These are phyloP conservation scores for Physcomitrium patens DNA, from an alignment of 225 moss, liverwort and hornwort species.

Conservation along the genomic window DNA sequence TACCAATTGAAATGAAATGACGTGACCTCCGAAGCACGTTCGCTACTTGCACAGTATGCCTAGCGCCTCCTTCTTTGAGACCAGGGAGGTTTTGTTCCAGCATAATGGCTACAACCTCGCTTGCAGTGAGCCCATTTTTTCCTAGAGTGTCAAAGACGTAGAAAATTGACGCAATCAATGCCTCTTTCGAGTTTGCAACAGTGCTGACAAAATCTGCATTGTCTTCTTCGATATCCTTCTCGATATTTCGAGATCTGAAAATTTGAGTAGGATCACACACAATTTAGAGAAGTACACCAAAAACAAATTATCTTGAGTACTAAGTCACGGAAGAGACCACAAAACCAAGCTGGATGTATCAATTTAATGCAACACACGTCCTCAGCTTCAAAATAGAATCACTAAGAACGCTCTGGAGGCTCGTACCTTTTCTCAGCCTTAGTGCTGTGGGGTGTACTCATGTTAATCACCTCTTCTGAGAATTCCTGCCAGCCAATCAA, in stretches of 20 bases:
- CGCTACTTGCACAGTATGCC: conserved; percentile 66
- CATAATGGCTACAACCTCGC: conserved; percentile 61
- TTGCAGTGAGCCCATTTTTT: conserved; percentile 52
- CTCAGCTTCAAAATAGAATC: neutral
- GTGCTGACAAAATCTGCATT: conserved; percentile 24
- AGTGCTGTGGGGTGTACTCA: conserved; percentile 20
- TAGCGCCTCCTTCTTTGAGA: conserved; percentile 63
- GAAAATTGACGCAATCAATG: conserved; percentile 60
- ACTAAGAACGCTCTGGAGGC: neutral
- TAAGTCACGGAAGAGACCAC: neutral
- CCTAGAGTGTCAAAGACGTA: conserved; percentile 57
- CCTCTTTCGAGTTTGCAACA: conserved; percentile 48
- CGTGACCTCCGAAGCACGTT: conserved; percentile 58
- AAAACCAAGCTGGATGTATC: conserved; percentile 2
- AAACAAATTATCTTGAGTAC: neutral
- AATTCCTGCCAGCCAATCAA: conserved; percentile 36
- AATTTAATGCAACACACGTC: neutral
- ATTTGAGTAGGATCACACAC: neutral
- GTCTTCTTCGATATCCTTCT: conserved; percentile 16
- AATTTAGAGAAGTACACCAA: neutral
- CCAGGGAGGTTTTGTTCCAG: conserved; percentile 52
- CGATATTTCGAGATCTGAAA: conserved; percentile 40
- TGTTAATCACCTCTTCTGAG: conserved; percentile 20
- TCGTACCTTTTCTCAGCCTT: conserved; percentile 50
- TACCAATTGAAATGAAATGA: conserved; percentile 53